Conservation (phyloP, 2,329 filamentous ascomycete genomes). For the Xylariaceae sp. region DNA sequence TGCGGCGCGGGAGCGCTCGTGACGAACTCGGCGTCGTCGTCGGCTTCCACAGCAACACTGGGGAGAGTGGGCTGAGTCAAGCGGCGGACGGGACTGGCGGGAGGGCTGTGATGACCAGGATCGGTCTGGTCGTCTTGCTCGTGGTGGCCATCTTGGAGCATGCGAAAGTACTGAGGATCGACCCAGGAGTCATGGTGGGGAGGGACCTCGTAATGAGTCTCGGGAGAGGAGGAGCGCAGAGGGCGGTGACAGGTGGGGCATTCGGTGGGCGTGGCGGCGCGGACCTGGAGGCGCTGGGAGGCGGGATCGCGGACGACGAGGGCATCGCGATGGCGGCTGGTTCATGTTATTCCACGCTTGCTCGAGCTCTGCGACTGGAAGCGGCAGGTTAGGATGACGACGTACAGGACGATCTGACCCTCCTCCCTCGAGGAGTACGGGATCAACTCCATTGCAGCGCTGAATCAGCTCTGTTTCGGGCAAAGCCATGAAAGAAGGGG, state of each 20-base stretch:
- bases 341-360: no score
- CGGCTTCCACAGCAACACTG: constrained; percentile 26
- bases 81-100: constrained; percentile 54
- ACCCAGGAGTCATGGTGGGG: constrained; percentile 66
- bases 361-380: no score
- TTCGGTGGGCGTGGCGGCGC: constrained; percentile 60
- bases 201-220: constrained; percentile 48
- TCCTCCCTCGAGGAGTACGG: constrained; percentile 72
- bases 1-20: constrained; percentile 51
- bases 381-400: constrained; percentile 24
- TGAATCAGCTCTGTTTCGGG: no score
- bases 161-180: constrained; percentile 90
- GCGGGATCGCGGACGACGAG: constrained; percentile 87
- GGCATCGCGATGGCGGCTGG: constrained; percentile 85
- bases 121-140: constrained; percentile 38
- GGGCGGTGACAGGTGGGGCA: constrained; percentile 92
- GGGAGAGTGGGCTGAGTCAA: constrained; percentile 47
- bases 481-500: no score
- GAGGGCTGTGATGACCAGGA: constrained; percentile 37
- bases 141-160: constrained; percentile 64
- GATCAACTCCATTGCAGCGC: constrained; percentile 60
- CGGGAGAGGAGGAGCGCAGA: constrained; percentile 49
- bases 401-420: constrained; percentile 77
- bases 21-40: constrained; percentile 47
- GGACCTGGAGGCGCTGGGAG: constrained; percentile 81